A percentile compares a stretch with the other conserved stretches of the same genome.
Evolutionary conservation across 2,329 filamentous ascomycete species (phyloP).

Genomic region (Trichoderma endophyticum): DNA sequence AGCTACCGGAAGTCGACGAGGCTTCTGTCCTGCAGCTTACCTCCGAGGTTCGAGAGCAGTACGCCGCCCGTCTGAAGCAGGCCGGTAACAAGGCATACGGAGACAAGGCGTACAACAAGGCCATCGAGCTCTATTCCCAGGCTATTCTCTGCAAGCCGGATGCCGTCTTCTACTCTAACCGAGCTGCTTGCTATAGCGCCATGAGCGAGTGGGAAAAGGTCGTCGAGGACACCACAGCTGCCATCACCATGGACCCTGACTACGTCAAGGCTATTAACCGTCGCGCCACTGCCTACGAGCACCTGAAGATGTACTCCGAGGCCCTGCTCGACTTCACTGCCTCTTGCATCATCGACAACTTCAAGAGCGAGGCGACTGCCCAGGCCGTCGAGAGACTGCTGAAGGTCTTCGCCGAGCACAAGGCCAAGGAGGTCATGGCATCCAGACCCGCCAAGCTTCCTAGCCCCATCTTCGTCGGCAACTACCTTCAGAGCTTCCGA

Average conservation of each 20-base stretch:
- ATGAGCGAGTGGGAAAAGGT: constrained; percentile 92
- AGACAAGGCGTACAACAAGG: constrained; percentile 86
- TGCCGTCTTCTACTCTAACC: constrained; percentile 98
- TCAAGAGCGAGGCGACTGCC: constrained; percentile 86
- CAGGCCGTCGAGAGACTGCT: constrained; percentile 87
- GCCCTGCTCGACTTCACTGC: constrained; percentile 96
- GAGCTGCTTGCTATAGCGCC: constrained; percentile 95
- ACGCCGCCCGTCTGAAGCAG: constrained; percentile 87
- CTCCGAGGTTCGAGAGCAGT: constrained; percentile 73
- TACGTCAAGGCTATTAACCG: constrained; percentile 98
- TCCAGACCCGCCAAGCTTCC: constrained; percentile 86
- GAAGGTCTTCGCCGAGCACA: constrained; percentile 94
- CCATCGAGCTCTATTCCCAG: constrained; percentile 92
- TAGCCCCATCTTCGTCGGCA: constrained; percentile 93
- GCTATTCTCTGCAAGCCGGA: constrained; percentile 97
- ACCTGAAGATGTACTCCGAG: constrained; percentile 85
- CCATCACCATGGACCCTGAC: constrained; percentile 87
- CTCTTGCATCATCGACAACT: constrained; percentile 97
- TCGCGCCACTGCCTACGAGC: constrained; percentile 93
- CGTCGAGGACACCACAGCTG: constrained; percentile 93
- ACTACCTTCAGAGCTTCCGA: constrained; percentile 98
- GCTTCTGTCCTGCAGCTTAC: constrained; percentile 50
- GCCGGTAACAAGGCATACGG: constrained; percentile 96
- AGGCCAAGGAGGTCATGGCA: constrained; percentile 83
- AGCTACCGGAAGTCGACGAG: constrained; percentile 66